Evolutionary conservation across 192 early-diverging fungal genomes (phyloP), one percentile per base, ranked within the genome.

Genomic region (Phlyctochytrium planicorne): DNA sequence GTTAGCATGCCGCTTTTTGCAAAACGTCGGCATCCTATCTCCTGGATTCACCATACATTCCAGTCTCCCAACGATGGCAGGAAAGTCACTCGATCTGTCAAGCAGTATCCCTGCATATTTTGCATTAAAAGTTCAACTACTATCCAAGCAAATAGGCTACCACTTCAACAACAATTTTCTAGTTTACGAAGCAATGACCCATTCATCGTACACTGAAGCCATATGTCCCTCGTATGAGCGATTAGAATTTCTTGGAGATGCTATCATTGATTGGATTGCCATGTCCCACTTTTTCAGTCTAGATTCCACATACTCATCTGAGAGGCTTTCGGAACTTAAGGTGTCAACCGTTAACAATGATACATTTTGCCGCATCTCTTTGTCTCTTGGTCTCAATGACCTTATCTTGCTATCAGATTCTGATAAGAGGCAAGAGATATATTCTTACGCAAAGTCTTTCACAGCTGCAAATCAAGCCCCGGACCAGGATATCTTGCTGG

Each of bases 231-330:
- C 90, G 69, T 97, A 95, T 69, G 88, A 97, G 71, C 90, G 92
- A 3, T 80, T 97, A 16, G 94, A 97, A 79, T 95, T 89, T 65
- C 68, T 95, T 34, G 94, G 94, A 3, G 94, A 97, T 52, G 92
- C 93, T 0, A 76, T 95, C 24, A 40, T 97, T 59, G 94, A 97
- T 73, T 92, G 89, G 66, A 77, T 91, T 59, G 74, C 91, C 2
- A 87, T 92, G 2, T 77, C 82, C 23, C 87, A 91, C 59, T 89
- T 93, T 64, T 95, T 86, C 68, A 72, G 87, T 52, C 87, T 90
- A 60, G 87, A 89, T 65, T 84, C 86, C 1, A 56, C 79, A n/a
- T 82, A 88, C 3, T 71, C 71, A 0, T 93, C 94, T 1, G 86
- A 88, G 23, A 79, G 81, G 16, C 86, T 98, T 14, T 92, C 93